Percentiles rank a stretch among this genome's conserved stretches.
Conservation (phyloP, 805 yeast genomes). For the Lipomyces japonicus region DNA sequence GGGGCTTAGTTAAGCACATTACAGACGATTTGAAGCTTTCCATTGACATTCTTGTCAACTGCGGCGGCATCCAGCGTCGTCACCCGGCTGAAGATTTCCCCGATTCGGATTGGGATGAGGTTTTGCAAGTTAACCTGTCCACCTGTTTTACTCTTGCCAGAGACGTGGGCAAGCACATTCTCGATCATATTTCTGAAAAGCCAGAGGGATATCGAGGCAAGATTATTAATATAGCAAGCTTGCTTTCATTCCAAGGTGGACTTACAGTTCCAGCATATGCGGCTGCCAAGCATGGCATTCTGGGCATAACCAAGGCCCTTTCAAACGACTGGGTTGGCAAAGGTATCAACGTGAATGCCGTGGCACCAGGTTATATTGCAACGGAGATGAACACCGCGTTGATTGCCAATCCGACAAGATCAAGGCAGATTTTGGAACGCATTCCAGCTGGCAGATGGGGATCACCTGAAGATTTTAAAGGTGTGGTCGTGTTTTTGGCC, state of each 20-base stretch:
- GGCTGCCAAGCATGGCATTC: constrained; percentile 44
- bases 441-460: constrained; percentile 51
- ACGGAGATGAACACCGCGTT: constrained; percentile 45
- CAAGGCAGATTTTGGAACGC: constrained; percentile 36
- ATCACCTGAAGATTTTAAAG: constrained; percentile 47
- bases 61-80: constrained; percentile 43
- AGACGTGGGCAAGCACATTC: constrained; percentile 40
- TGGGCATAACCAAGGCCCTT: constrained; percentile 40
- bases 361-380: constrained; percentile 50
- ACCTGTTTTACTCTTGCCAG: constrained; percentile 42
- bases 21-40: constrained; percentile 33
- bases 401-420: constrained; percentile 32
- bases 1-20: constrained; percentile 36
- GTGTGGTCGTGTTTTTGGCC: constrained; percentile 45
- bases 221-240: constrained; percentile 44
- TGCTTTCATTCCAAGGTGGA: constrained; percentile 45
- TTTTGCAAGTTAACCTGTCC: constrained; percentile 43
- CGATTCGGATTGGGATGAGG: constrained; percentile 40
- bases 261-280: constrained; percentile 41
- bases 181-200: constrained; percentile 31
- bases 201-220: constrained; percentile 38
- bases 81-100: constrained; percentile 39
- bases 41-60: constrained; percentile 44
- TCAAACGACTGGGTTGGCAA: constrained; percentile 46
- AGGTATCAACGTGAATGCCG: constrained; percentile 48